Evolutionary conservation across 2,329 filamentous ascomycete species (phyloP).

Genomic region (Colletotrichum sp.): DNA sequence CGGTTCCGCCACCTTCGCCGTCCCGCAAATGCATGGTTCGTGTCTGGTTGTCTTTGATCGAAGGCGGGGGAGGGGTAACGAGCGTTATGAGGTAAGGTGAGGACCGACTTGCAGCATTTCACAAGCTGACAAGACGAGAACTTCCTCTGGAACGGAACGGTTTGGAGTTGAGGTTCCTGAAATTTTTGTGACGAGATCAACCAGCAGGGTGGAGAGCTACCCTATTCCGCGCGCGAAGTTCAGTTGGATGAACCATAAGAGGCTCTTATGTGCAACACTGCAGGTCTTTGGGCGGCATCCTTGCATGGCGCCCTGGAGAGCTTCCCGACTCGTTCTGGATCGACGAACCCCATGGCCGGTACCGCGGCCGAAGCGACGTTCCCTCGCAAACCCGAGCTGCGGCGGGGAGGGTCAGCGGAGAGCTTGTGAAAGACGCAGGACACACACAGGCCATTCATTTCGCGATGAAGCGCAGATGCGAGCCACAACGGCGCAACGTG

Average conservation of each 20-base stretch:
- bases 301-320: conserved; percentile 9
- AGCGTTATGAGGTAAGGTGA: conserved; percentile 7
- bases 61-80: conserved; percentile 27
- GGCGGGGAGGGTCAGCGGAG: neutral
- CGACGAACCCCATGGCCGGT: conserved; percentile 18
- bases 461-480: conserved; percentile 9
- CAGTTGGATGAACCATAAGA: conserved; percentile 2
- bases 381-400: conserved; percentile 16
- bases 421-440: conserved; percentile 1
- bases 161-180: neutral
- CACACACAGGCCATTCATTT: neutral
- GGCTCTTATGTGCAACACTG: conserved; percentile 17
- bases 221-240: neutral
- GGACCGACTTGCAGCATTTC: conserved; percentile 9
- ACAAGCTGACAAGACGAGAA: neutral
- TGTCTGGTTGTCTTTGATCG: neutral
- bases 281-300: conserved; percentile 11
- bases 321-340: conserved; percentile 16
- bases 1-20: conserved; percentile 20
- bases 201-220: conserved; percentile 12
- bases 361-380: conserved; percentile 4
- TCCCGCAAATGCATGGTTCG: conserved; percentile 23
- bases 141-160: neutral
- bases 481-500: conserved; percentile 16
- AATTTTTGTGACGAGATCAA: conserved; percentile 5